A percentile compares a stretch with the other conserved stretches of the same genome.
These are phyloP conservation scores for Heliamphora exappendiculata DNA, from an alignment of 148 eudicot genomes.

Conservation along the genomic window DNA sequence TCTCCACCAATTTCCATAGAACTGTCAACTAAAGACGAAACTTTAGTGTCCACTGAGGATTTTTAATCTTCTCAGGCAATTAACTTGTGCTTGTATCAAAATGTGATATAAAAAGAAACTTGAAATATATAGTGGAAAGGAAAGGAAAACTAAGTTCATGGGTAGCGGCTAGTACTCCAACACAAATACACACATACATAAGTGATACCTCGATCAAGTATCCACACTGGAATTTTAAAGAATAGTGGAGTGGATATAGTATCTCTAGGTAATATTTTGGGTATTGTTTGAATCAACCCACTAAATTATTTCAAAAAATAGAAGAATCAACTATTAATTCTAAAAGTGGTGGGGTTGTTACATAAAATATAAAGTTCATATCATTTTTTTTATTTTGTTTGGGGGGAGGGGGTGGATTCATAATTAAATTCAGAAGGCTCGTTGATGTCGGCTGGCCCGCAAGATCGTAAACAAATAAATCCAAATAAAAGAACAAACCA, in stretches of 20 bases:
- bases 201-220: background rate
- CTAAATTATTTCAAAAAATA: background rate
- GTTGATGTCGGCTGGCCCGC: too few species aligned
- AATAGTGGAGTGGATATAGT: background rate
- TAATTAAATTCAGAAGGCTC: too few species aligned
- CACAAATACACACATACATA: background rate
- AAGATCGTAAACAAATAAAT: too few species aligned
- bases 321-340: too few species aligned
- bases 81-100: background rate
- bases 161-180: background rate
- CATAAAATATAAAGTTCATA: too few species aligned
- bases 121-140: background rate
- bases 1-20: conserved; percentile 84
- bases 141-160: background rate
- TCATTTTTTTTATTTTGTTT: too few species aligned
- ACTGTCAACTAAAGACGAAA: conserved; percentile 78
- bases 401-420: too few species aligned
- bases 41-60: conserved; percentile 42
- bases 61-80: background rate
- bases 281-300: background rate
- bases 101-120: background rate
- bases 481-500: too few species aligned
- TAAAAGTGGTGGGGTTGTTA: too few species aligned
- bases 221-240: background rate
- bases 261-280: background rate